Evolutionary conservation across 805 yeast species (phyloP).

Genomic region (Candida nonsorbophila): DNA sequence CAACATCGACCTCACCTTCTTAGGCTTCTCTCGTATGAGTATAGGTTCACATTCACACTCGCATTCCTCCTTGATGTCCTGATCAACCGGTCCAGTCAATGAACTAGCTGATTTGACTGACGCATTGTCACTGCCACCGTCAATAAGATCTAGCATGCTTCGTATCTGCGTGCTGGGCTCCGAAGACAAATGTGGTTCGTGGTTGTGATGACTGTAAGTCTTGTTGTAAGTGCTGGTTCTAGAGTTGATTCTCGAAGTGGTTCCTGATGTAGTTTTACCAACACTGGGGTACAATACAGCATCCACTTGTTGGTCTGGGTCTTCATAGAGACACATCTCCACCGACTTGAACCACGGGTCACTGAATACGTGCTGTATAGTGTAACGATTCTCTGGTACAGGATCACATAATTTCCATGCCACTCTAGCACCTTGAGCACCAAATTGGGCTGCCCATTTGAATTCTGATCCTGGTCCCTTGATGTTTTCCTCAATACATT

Average conservation of each 20-base stretch:
- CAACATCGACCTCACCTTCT: constrained; percentile 1
- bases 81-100: constrained; percentile 4
- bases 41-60: constrained; percentile 1
- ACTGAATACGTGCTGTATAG: constrained; percentile 45
- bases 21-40: too few relatives aligned
- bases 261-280: constrained; percentile 11
- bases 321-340: constrained; percentile 57
- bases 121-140: constrained; percentile 2
- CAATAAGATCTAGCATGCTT: constrained; percentile 35
- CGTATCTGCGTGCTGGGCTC: constrained; percentile 28
- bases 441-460: constrained; percentile 59
- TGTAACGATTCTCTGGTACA: constrained; percentile 46
- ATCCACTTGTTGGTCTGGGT: constrained; percentile 31
- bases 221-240: constrained; percentile 23
- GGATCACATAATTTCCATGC: constrained; percentile 77
- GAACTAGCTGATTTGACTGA: constrained; percentile 11
- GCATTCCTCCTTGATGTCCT: background rate
- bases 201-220: background rate
- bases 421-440: constrained; percentile 55
- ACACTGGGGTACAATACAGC: constrained; percentile 19
- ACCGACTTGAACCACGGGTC: constrained; percentile 62
- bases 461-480: constrained; percentile 71
- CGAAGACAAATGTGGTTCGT: too few relatives aligned
- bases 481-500: too few relatives aligned
- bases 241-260: constrained; percentile 23